A percentile compares a stretch with the other conserved stretches of the same genome.
These are phyloP conservation scores for Cyclotella atomus DNA, from an alignment of 108 stramenopile species.

Conservation along the genomic window DNA sequence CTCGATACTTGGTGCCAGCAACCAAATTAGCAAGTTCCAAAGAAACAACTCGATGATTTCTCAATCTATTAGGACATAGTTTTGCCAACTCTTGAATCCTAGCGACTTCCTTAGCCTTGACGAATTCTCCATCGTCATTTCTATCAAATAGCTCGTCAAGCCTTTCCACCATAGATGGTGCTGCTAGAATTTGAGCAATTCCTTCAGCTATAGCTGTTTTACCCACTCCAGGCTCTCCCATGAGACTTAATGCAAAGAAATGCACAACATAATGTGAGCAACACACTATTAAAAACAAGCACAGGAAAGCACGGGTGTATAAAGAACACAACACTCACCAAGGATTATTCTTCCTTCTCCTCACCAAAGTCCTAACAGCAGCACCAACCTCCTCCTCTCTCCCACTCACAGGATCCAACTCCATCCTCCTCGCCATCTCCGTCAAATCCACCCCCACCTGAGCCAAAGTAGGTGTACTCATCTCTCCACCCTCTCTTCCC, in stretches of 20 bases:
- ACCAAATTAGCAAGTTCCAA: conserved; percentile 82
- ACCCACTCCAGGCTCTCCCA: conserved; percentile 80
- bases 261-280: not conserved
- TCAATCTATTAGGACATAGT: conserved; percentile 72
- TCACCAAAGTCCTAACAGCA: conserved; percentile 69
- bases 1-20: conserved; percentile 90
- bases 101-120: conserved; percentile 37
- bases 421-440: conserved; percentile 60
- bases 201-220: conserved; percentile 91
- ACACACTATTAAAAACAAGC: no score
- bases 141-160: conserved; percentile 56
- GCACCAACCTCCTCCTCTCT: conserved; percentile 77
- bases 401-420: conserved; percentile 75
- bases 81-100: conserved; percentile 66
- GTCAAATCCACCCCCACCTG: conserved; percentile 78
- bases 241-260: conserved; percentile 30
- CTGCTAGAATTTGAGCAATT: conserved; percentile 79
- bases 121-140: conserved; percentile 48
- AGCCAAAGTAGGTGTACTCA: conserved; percentile 62
- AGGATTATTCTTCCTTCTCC: conserved; percentile 88
- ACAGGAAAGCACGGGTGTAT: no score
- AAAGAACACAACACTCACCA: conserved; percentile 4
- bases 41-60: conserved; percentile 75
- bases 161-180: conserved; percentile 46
- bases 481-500: conserved; percentile 27